These are phyloP conservation scores for Moringa oleifera DNA, from an alignment of 345 rosid genomes.

Conservation along the genomic window DNA sequence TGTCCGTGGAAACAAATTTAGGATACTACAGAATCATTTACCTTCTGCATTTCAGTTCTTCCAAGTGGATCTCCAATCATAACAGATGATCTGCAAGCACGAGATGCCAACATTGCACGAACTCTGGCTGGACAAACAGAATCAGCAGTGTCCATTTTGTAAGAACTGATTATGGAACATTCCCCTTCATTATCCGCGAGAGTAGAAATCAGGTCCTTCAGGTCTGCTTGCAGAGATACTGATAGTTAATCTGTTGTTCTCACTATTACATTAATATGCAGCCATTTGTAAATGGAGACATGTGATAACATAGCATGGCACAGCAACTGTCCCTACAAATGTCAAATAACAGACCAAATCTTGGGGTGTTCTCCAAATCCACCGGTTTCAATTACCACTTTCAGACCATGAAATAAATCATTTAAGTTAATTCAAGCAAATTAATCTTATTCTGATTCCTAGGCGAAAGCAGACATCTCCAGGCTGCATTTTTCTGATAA, in stretches of 20 bases:
- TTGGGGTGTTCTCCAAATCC: neutral
- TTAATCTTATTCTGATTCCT: neutral
- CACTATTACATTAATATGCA: neutral
- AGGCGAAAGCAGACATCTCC: neutral
- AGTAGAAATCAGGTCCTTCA: conserved; percentile 82
- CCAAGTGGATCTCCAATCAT: conserved; percentile 89
- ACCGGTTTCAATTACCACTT: neutral
- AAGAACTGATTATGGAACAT: conserved; percentile 70
- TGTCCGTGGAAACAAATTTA: too few species aligned
- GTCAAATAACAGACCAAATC: neutral
- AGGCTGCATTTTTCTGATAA: neutral
- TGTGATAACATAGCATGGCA: neutral
- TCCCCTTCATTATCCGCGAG: conserved; percentile 79
- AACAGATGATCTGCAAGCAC: conserved; percentile 88
- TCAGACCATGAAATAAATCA: neutral
- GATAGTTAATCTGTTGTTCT: conserved; percentile 10
- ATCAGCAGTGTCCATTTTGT: conserved; percentile 59
- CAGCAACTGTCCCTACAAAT: neutral
- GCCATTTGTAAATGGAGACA: neutral
- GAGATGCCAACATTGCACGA: conserved; percentile 84
- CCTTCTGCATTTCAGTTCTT: conserved; percentile 87
- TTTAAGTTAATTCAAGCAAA: neutral
- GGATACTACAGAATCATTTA: conserved; percentile 15
- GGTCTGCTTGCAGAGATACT: conserved; percentile 44
- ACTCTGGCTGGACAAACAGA: conserved; percentile 92